A percentile compares a stretch with the other conserved stretches of the same genome.
Conservation (phyloP, 169 alveolate species). For the Plasmodium malariae region DNA sequence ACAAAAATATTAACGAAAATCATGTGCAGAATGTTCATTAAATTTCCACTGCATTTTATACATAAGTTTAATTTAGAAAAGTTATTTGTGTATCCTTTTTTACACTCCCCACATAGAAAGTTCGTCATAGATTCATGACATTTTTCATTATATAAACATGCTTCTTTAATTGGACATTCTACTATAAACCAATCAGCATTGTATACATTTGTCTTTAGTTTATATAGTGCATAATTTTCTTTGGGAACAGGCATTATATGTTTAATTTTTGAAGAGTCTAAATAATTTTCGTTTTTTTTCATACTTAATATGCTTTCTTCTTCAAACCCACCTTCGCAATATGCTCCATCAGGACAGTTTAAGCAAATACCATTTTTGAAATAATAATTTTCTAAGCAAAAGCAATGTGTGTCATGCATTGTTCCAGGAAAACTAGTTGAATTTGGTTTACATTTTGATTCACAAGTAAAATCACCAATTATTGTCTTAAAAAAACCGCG, state of each 20-base stretch:
- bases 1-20: slow-evolving; percentile 59
- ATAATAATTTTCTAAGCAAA: slow-evolving; percentile 80
- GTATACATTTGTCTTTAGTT: slow-evolving; percentile 64
- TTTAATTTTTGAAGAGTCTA: slow-evolving; percentile 65
- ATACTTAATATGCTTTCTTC: slow-evolving; percentile 68
- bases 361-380: slow-evolving; percentile 79
- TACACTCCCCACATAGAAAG: slow-evolving; percentile 84
- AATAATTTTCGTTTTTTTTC: slow-evolving; percentile 69
- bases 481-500: slow-evolving; percentile 80
- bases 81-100: slow-evolving; percentile 80
- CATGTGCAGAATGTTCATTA: slow-evolving; percentile 67
- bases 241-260: slow-evolving; percentile 83
- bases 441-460: slow-evolving; percentile 79
- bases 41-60: slow-evolving; percentile 77
- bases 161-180: slow-evolving; percentile 80
- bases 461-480: slow-evolving; percentile 81
- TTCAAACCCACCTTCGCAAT: slow-evolving; percentile 80
- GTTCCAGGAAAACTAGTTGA: slow-evolving; percentile 81
- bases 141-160: slow-evolving; percentile 77
- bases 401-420: slow-evolving; percentile 80
- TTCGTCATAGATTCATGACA: slow-evolving; percentile 83
- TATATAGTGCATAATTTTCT: slow-evolving; percentile 78
- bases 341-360: slow-evolving; percentile 83
- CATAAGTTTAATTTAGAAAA: slow-evolving; percentile 78
- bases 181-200: slow-evolving; percentile 81